phyloP scores from a whole-genome alignment of 805 yeast genomes.

The Scheffersomyces spartinae region DNA sequence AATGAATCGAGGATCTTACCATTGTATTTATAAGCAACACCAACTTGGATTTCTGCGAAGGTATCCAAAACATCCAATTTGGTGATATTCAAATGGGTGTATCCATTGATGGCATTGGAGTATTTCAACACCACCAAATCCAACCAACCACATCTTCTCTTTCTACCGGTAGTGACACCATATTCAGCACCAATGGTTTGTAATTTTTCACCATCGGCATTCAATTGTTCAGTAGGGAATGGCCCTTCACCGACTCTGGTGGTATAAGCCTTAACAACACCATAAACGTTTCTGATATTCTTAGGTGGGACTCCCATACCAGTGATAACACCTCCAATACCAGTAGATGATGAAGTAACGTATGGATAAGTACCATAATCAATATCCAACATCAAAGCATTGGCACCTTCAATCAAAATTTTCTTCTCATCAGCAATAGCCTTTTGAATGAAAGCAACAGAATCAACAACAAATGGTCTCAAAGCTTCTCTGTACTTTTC shows the following conservation, averaged over 20 bases:
- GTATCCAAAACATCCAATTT: constrained; percentile 91
- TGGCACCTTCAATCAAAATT: constrained; percentile 94
- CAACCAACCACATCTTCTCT: constrained; percentile 99
- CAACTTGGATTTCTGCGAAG: constrained; percentile 81
- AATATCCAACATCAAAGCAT: constrained; percentile 93
- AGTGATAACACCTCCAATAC: constrained; percentile 96
- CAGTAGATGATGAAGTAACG: constrained; percentile 91
- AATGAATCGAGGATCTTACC: constrained; percentile 68
- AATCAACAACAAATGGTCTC: constrained; percentile 89
- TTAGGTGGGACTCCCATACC: constrained; percentile 96
- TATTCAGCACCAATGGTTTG: constrained; percentile 90
- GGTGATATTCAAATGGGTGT: constrained; percentile 88
- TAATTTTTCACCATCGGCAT: constrained; percentile 72
- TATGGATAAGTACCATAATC: constrained; percentile 98
- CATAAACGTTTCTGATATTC: constrained; percentile 68
- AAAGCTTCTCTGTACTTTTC: constrained; percentile 61
- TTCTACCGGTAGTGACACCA: constrained; percentile 98
- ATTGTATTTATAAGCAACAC: constrained; percentile 67
- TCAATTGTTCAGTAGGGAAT: constrained; percentile 95
- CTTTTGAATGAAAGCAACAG: constrained; percentile 70
- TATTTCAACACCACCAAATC: constrained; percentile 91
- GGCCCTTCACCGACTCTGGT: constrained; percentile 99
- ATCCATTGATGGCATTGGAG: constrained; percentile 86
- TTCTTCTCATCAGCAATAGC: constrained; percentile 72
- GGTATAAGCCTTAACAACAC: constrained; percentile 97